Evolutionary conservation across 768 basidiomycete genomes (phyloP).

Genomic region (Strobilomyces confusus): DNA sequence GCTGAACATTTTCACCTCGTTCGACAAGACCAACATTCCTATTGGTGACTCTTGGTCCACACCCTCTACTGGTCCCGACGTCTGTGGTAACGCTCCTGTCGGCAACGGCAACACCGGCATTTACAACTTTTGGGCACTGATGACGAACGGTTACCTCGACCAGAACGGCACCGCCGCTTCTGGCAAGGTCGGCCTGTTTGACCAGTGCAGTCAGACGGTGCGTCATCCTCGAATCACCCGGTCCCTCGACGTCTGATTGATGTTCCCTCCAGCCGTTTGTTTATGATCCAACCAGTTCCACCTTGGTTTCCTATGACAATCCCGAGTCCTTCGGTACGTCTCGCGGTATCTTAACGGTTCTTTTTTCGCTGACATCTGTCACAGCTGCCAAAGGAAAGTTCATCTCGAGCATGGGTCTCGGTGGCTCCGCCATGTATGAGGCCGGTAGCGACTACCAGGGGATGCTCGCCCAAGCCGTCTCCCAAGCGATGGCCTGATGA

Average conservation of each 20-base stretch:
- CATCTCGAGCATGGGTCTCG: constrained; percentile 33
- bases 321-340: constrained; percentile 49
- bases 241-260: constrained; percentile 1
- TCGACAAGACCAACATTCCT: constrained; percentile 41
- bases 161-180: constrained; percentile 43
- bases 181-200: constrained; percentile 52
- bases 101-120: constrained; percentile 45
- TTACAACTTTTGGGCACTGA: constrained; percentile 62
- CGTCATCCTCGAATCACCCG: constrained; percentile 15
- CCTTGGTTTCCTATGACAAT: constrained; percentile 67
- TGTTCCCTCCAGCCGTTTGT: constrained; percentile 52
- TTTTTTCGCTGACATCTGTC: background rate
- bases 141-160: constrained; percentile 52
- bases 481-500: constrained; percentile 22
- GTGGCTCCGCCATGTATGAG: constrained; percentile 46
- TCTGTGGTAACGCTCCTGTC: constrained; percentile 53
- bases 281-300: constrained; percentile 49
- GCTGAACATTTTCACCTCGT: constrained; percentile 51
- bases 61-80: constrained; percentile 41
- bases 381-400: constrained; percentile 42
- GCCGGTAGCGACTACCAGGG: constrained; percentile 40
- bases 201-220: constrained; percentile 74
- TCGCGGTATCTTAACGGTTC: background rate
- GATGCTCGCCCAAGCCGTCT: constrained; percentile 34
- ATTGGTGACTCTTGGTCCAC: constrained; percentile 58